A percentile compares a stretch with the other conserved stretches of the same genome.
Evolutionary conservation across 768 basidiomycete genomes (phyloP).

Genomic region (Calocybe gangraenosa): DNA sequence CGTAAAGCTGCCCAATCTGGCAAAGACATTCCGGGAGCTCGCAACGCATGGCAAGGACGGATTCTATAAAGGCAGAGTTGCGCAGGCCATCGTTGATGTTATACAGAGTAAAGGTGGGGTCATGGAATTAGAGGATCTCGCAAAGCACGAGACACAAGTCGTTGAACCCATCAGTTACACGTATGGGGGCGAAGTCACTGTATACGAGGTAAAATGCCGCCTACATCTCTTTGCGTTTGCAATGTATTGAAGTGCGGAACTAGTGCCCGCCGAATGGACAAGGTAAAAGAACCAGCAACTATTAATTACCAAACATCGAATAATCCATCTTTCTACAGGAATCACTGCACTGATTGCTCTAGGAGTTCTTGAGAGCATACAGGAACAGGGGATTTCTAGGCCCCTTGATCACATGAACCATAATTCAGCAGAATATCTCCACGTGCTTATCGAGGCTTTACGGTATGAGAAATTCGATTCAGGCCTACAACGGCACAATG

Average conservation of each 20-base stretch:
- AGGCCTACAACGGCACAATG: not conserved
- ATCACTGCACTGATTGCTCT: conserved; percentile 90
- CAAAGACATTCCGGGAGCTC: conserved; percentile 76
- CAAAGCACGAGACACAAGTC: conserved; percentile 70
- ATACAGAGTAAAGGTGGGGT: conserved; percentile 85
- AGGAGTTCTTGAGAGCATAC: conserved; percentile 86
- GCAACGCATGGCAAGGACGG: conserved; percentile 84
- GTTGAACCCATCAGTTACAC: conserved; percentile 93
- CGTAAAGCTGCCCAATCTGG: conserved; percentile 77
- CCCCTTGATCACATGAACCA: conserved; percentile 81
- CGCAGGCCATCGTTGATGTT: conserved; percentile 84
- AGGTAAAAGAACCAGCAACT: conserved; percentile 40
- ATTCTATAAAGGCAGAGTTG: conserved; percentile 90
- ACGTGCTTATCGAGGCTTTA: conserved; percentile 81
- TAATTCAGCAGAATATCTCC: conserved; percentile 87
- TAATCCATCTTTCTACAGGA: conserved; percentile 33
- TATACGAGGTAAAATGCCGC: conserved; percentile 76
- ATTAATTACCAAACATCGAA: not conserved
- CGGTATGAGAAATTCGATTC: conserved; percentile 41
- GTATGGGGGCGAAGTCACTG: conserved; percentile 78
- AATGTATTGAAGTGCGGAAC: conserved; percentile 2
- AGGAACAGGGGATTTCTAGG: conserved; percentile 64
- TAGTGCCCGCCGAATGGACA: conserved; percentile 97
- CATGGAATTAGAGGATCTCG: conserved; percentile 93
- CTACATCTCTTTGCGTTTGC: not conserved